Evolutionary conservation across 2,329 filamentous ascomycete species (phyloP), one percentile per base, ranked within the genome.

Genomic region (Pseudogymnoascus sp.): DNA sequence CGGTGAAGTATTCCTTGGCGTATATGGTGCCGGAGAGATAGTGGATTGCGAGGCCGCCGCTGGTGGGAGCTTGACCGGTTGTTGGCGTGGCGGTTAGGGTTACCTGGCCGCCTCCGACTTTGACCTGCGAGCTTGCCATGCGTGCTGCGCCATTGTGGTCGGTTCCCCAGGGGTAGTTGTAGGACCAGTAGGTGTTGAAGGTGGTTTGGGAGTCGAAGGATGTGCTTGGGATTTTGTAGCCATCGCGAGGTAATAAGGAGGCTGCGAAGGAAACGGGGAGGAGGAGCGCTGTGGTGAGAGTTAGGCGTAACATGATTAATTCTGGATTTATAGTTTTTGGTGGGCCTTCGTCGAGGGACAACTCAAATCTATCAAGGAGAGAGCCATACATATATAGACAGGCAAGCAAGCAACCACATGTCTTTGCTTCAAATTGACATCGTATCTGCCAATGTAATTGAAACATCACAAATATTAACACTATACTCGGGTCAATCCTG

Each of bases 121-220:
- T 65, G 55, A 82, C 77, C 40, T 83, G 78, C 8, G 73, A 69
- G 59, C 76, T 72, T 66, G 76, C 71, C 83, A 85, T 85, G 37
- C 81, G 80, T 0, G 83, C 82, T 0, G 76, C 80, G 41, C 83
- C 83, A 68, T 85, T 85, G 73, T 85, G 82, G 67, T 81, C 79
- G 16, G 76, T 80, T 21, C 82, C 82, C 83, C 82, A 83, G 1
- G 81, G 82, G 68, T 85, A 85, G 66, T 81, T 77, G 71, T 81
- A 81, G 61, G 70, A 71, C 74, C 81, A 85, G 71, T 80, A 75
- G 4, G 71, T 67, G 62, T 78, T 73, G 62, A 80, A 78, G 67
- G 70, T 67, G 49, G 72, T 45, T 62, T 74, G 73, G 0, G 73
- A 74, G 67, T 74, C 69, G 68, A 78, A 78, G 63, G 71, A 75